Evolutionary conservation across 169 alveolate species (phyloP), one percentile per base, ranked within the genome.

Genomic region (Eimeria praecox): DNA sequence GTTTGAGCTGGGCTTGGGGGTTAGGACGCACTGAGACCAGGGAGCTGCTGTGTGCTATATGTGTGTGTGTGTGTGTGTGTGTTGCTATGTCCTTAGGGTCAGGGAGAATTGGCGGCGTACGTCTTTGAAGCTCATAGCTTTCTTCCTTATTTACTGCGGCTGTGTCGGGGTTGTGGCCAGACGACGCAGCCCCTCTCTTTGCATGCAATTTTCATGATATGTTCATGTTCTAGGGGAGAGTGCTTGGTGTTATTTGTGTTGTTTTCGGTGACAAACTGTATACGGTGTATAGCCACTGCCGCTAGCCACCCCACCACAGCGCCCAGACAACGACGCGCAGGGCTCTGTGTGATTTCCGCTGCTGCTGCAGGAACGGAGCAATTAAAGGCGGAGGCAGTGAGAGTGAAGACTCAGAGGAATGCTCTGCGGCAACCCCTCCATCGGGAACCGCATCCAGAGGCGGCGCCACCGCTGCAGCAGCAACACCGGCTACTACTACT

Each of bases 291-390:
- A 69, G 78, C 78, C 78, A 4, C 78, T n/a, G 78, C 27, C 14
- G 35, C 16, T 9, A 27, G 46, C 40, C 24, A 27, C 66, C 12
- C n/a, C n/a, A 56, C n/a, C 66, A 56, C n/a, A n/a, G n/a, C n/a
- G n/a, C n/a, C n/a, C n/a, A n/a, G n/a, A n/a, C n/a, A n/a, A n/a
- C n/a, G n/a, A n/a, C n/a, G n/a, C 27, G 78, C 8, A 4, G n/a
- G 46, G 46, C 20, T 33, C 22, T 46, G 46, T 69, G 62, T 75
- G 38, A 27, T 75, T 80, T 24, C 69, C n/a, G 46, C 56, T 85
- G 75, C 38, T 42, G 33, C 38, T 56, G 44, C 78, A 85, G 92
- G 92, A 85, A 85, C 54, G 92, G 54, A 56, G 92, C 59, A 52
- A 80, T 30, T 4, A 75, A 75, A 27, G 80, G 78, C 40, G 71